These are phyloP conservation scores for Suhomyces coccinellae DNA, from an alignment of 1,139 yeast species.

Conservation along the genomic window DNA sequence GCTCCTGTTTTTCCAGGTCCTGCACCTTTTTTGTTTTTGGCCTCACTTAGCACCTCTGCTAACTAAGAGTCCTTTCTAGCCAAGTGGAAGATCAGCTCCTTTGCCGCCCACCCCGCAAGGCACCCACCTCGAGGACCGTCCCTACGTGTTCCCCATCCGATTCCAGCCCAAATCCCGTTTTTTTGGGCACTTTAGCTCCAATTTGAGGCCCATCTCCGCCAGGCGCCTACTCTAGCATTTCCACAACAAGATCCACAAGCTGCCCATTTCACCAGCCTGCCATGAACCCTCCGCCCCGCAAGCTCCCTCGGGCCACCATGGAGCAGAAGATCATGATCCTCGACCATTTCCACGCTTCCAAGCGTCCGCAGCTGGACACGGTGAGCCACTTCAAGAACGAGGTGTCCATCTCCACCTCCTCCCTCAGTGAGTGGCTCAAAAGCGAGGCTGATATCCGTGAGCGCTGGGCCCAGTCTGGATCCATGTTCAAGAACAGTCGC, in stretches of 20 bases:
- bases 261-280: too few species aligned
- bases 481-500: conserved; percentile 41
- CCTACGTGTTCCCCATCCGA: too few species aligned
- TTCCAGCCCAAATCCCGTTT: too few species aligned
- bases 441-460: conserved; percentile 50
- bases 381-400: conserved; percentile 52
- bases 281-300: conserved; percentile 16
- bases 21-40: neutral
- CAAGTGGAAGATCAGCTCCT: neutral
- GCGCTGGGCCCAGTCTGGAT: conserved; percentile 41
- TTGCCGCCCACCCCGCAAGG: neutral
- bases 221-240: too few species aligned
- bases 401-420: conserved; percentile 55
- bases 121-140: too few species aligned
- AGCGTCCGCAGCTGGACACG: conserved; percentile 57
- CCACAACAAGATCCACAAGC: too few species aligned
- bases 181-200: too few species aligned
- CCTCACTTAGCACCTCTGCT: conserved; percentile 6
- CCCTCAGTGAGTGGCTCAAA: conserved; percentile 61
- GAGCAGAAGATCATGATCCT: conserved; percentile 58
- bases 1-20: neutral
- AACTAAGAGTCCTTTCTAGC: neutral
- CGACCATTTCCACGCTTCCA: conserved; percentile 50
- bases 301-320: conserved; percentile 56
- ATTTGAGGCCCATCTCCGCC: too few species aligned